phyloP scores from a whole-genome alignment of 2,329 filamentous ascomycete species.

The Plenodomus biglobosus region DNA sequence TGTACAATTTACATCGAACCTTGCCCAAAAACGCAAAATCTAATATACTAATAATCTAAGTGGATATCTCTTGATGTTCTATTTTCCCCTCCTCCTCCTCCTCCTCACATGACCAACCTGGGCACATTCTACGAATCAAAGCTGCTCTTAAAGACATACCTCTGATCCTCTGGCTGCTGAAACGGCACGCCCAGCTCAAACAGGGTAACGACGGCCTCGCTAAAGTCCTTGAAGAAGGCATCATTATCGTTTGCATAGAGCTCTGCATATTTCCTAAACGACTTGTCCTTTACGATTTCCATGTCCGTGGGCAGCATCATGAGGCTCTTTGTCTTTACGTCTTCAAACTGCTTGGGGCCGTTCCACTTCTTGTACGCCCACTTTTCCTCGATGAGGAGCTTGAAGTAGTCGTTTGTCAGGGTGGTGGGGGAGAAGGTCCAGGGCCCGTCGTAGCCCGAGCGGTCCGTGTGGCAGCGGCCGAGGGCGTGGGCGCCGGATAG shows the following conservation, averaged over 20 bases:
- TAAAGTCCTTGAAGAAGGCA: conserved; percentile 91
- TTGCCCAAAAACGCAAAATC: neutral
- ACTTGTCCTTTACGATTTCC: conserved; percentile 83
- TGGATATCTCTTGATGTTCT: conserved; percentile 36
- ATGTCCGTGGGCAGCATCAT: conserved; percentile 99
- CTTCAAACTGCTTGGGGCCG: conserved; percentile 86
- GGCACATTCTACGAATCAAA: conserved; percentile 32
- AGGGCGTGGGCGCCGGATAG: conserved; percentile 79
- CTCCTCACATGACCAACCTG: too few relatives aligned
- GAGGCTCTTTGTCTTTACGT: conserved; percentile 79
- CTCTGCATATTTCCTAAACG: conserved; percentile 77
- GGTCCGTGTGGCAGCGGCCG: conserved; percentile 85
- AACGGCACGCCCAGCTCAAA: conserved; percentile 97
- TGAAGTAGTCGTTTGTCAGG: conserved; percentile 93
- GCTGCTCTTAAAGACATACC: conserved; percentile 51
- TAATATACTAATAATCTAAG: conserved; percentile 26
- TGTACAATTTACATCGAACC: neutral
- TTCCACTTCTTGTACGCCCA: conserved; percentile 98
- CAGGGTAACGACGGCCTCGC: conserved; percentile 73
- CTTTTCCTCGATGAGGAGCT: conserved; percentile 84
- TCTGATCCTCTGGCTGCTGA: conserved; percentile 51
- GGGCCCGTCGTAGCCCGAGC: conserved; percentile 86
- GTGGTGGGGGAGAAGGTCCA: conserved; percentile 75
- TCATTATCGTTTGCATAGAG: conserved; percentile 91
- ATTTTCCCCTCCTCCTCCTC: conserved; percentile 12